A percentile compares a stretch with the other conserved stretches of the same genome.
phyloP scores from a whole-genome alignment of 2,329 filamentous ascomycete genomes.

The Mollisia scopiformis region DNA sequence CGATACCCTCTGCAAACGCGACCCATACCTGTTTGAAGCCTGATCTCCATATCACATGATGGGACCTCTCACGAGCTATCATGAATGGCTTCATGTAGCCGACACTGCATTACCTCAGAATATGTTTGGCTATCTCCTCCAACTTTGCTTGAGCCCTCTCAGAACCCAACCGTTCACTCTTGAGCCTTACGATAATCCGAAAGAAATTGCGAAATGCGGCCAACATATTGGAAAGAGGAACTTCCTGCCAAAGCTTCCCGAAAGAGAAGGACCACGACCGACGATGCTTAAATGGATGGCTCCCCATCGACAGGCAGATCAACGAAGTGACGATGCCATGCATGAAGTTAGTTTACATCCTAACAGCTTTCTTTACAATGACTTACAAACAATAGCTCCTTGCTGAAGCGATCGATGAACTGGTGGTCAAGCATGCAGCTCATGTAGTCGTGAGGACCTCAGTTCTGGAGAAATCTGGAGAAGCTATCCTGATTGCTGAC shows the following conservation, averaged over 20 bases:
- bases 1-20: too few relatives aligned
- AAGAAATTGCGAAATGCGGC: constrained; percentile 29
- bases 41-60: not conserved
- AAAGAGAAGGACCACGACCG: constrained; percentile 25
- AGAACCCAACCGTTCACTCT: constrained; percentile 25
- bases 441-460: constrained; percentile 25
- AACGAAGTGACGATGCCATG: constrained; percentile 24
- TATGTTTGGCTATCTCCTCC: constrained; percentile 27
- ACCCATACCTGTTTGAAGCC: too few relatives aligned
- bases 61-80: constrained; percentile 23
- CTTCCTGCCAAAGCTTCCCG: constrained; percentile 21
- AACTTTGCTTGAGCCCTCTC: constrained; percentile 25
- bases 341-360: constrained; percentile 17
- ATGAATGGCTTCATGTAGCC: constrained; percentile 28
- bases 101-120: constrained; percentile 30
- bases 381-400: constrained; percentile 16
- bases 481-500: constrained; percentile 25
- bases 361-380: not conserved
- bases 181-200: constrained; percentile 24
- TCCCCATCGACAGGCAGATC: constrained; percentile 26
- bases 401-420: constrained; percentile 14
- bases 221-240: constrained; percentile 8
- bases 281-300: constrained; percentile 28
- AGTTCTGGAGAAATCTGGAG: constrained; percentile 26
- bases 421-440: constrained; percentile 16